phyloP scores from a whole-genome alignment of 1,139 yeast species.

The Barnettozyma hawaiiensis region DNA sequence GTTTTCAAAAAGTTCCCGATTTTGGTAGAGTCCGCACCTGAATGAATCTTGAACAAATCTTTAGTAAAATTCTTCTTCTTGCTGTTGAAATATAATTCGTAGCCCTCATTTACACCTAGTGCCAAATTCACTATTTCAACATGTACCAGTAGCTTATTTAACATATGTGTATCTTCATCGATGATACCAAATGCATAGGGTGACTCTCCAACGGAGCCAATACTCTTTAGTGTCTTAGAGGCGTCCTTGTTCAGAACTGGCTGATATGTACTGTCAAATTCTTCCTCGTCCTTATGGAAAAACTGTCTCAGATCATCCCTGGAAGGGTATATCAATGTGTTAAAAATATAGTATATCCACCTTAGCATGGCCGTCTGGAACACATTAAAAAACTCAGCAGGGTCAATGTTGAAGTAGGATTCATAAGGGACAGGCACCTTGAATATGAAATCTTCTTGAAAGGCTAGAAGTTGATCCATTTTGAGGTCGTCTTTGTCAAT shows the following conservation, averaged over 20 bases:
- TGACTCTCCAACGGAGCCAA: slow-evolving; percentile 22
- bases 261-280: slow-evolving; percentile 11
- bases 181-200: slow-evolving; percentile 21
- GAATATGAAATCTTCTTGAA: slow-evolving; percentile 13
- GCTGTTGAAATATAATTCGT: slow-evolving; percentile 21
- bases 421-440: slow-evolving; percentile 20
- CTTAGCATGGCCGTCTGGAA: slow-evolving; percentile 15
- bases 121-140: slow-evolving; percentile 21
- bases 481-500: not conserved
- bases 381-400: slow-evolving; percentile 16
- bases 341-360: slow-evolving; percentile 13
- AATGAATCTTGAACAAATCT: slow-evolving; percentile 6
- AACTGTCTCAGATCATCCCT: slow-evolving; percentile 9
- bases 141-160: slow-evolving; percentile 22
- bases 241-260: slow-evolving; percentile 14
- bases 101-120: slow-evolving; percentile 24
- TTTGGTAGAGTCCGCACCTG: slow-evolving; percentile 21
- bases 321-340: slow-evolving; percentile 9
- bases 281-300: slow-evolving; percentile 14
- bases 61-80: slow-evolving; percentile 13
- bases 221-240: slow-evolving; percentile 19
- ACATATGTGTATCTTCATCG: slow-evolving; percentile 16
- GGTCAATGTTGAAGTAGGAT: slow-evolving; percentile 16
- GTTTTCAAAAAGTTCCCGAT: slow-evolving; percentile 22
- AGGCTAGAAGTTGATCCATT: not conserved